phyloP scores from a whole-genome alignment of 306 rosid species.

The Lotus japonicus region DNA sequence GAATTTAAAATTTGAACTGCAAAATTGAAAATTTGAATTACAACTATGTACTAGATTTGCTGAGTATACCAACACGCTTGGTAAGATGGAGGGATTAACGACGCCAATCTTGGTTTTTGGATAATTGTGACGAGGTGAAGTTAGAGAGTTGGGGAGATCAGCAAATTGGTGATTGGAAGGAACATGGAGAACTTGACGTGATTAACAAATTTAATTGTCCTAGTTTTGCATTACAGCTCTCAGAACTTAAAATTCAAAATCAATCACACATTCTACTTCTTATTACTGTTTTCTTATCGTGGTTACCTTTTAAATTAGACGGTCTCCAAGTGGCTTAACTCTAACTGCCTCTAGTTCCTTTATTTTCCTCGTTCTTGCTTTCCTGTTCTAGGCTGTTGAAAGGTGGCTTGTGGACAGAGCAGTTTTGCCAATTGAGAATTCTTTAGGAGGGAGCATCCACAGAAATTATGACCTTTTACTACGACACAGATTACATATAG shows the following conservation, averaged over 20 bases:
- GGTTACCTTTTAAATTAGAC: neutral
- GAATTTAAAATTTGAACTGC: too few relatives aligned
- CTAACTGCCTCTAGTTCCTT: slow-evolving; percentile 1
- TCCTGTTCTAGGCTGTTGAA: slow-evolving; percentile 64
- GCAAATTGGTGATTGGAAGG: too few relatives aligned
- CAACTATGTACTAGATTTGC: too few relatives aligned
- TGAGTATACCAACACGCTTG: too few relatives aligned
- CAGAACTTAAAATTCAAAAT: neutral
- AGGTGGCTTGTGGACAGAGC: slow-evolving; percentile 96
- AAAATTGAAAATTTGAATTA: too few relatives aligned
- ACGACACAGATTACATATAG: slow-evolving; percentile 84
- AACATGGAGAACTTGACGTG: too few relatives aligned
- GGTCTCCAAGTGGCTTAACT: neutral
- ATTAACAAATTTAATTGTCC: neutral
- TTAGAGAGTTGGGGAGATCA: too few relatives aligned
- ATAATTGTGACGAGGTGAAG: too few relatives aligned
- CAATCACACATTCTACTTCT: neutral
- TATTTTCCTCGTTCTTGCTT: neutral
- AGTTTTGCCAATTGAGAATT: slow-evolving; percentile 92
- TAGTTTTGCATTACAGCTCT: neutral
- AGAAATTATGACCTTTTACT: slow-evolving; percentile 95
- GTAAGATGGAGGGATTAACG: too few relatives aligned
- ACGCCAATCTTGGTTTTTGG: too few relatives aligned
- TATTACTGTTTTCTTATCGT: slow-evolving; percentile 6
- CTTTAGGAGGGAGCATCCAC: slow-evolving; percentile 97